phyloP scores from a whole-genome alignment of 2,329 filamentous ascomycete species.

The Colletotrichum magnum region DNA sequence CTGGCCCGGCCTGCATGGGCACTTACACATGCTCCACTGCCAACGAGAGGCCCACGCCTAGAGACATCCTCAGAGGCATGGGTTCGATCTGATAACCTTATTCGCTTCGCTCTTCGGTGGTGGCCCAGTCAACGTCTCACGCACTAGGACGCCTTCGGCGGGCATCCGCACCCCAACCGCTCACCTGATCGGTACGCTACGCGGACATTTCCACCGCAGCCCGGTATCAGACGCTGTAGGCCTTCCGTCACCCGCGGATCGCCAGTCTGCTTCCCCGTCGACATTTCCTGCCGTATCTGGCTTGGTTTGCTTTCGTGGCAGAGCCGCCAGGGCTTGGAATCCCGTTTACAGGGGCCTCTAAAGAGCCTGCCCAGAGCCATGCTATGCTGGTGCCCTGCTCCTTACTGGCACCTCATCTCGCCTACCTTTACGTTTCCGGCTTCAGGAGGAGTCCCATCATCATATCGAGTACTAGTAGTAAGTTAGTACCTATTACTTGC shows the following conservation, averaged over 20 bases:
- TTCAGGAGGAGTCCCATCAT: too few species aligned
- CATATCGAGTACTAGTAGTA: too few species aligned
- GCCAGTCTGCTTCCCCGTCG: constrained; percentile 6
- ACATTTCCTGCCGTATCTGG: not conserved
- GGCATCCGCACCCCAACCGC: constrained; percentile 1
- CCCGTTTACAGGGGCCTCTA: too few species aligned
- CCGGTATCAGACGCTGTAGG: constrained; percentile 1
- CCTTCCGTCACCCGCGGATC: not conserved
- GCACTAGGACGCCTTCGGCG: too few species aligned
- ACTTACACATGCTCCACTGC: constrained; percentile 8
- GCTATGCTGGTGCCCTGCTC: too few species aligned
- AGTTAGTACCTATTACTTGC: not conserved
- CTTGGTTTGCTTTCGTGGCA: not conserved
- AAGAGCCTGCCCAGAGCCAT: too few species aligned
- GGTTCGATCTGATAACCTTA: constrained; percentile 40
- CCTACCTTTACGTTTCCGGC: not conserved
- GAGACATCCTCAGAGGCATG: constrained; percentile 16
- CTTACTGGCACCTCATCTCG: not conserved
- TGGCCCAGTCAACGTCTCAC: constrained; percentile 9
- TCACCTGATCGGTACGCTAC: constrained; percentile 23
- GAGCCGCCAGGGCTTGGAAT: too few species aligned
- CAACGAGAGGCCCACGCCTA: constrained; percentile 8
- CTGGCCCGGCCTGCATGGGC: constrained; percentile 4
- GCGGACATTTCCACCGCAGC: constrained; percentile 1
- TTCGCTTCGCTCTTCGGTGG: constrained; percentile 16